Base-by-base conservation (phyloP, 2,329 filamentous ascomycete species). In the Aaosphaeria arxii region DNA sequence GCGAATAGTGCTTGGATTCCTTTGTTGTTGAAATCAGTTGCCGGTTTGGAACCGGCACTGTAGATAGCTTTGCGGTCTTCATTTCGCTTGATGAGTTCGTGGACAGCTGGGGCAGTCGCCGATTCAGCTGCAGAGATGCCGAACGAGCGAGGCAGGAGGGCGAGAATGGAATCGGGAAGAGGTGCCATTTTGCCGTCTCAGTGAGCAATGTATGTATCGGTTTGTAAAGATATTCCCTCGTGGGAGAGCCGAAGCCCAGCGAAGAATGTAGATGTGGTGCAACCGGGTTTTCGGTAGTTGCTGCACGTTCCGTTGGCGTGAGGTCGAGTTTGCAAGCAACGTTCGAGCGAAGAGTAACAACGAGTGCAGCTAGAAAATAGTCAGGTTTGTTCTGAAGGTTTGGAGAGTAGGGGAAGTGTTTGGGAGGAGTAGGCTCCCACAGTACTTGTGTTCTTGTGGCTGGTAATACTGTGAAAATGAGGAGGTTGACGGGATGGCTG, bases 1-100 rank as follows among this genome's bases (percentile, higher is more conserved):
- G 88, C 92, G 66, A 97, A 96, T 1, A 97, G 76, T 1, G 87
- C 86, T 65, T 97, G 88, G 60, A 96, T 84, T 49, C 84, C 88
- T 7, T 68, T 57, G 52, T 77, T 77, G 59, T 76, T 73, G 63
- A 77, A 70, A 40, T 62, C 57, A 6, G 53, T 48, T 0, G 76
- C 62, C 5, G 70, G 58, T 11, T 56, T 57, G 3, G 72, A 50
- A 42, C 74, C 74, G 5, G 54, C 49, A 11, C 67, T 63, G 43
- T 66, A 57, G 44, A 67, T 51, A 41, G 59, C 39, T 29, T 51
- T 48, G 47, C 58, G 54, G 11, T 43, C 41, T 1, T 55, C 57
- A 13, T 52, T 48, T 41, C 65, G 64, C 44, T 64, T 63, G 32
- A 58, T 54, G 31, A 64, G 50, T 24, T 24, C 17, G 43, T 61